Evolutionary conservation across 2,329 filamentous ascomycete species (phyloP).

Genomic region (Clonostachys chloroleuca): DNA sequence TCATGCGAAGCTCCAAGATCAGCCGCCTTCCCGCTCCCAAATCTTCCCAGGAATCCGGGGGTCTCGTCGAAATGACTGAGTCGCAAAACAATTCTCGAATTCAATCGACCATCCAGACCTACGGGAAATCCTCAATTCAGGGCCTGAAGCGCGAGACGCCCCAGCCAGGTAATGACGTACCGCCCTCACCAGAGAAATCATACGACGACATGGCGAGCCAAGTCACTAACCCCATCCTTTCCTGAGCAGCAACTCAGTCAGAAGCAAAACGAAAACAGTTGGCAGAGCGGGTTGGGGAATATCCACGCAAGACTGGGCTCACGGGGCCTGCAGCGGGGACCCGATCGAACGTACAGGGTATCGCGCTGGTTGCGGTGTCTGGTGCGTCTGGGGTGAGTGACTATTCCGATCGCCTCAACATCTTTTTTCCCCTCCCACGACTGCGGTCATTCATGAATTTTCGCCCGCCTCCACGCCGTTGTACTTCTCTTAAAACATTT

Average conservation of each 20-base stretch:
- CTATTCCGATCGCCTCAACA: neutral
- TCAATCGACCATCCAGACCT: constrained; percentile 32
- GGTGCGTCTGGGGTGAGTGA: neutral
- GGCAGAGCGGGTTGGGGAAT: constrained; percentile 49
- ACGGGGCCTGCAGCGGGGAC: constrained; percentile 25
- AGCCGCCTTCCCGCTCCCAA: constrained; percentile 10
- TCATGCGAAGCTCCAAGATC: constrained; percentile 19
- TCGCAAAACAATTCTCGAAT: constrained; percentile 56
- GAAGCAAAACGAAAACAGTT: constrained; percentile 59
- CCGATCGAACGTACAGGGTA: constrained; percentile 37
- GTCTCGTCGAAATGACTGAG: constrained; percentile 28
- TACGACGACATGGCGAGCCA: neutral
- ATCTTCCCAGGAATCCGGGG: neutral
- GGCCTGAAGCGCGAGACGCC: constrained; percentile 47
- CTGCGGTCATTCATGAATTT: too few relatives aligned
- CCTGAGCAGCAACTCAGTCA: constrained; percentile 40
- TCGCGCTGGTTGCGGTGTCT: constrained; percentile 25
- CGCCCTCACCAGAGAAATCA: neutral
- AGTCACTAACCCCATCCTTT: constrained; percentile 7
- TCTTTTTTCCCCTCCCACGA: too few relatives aligned
- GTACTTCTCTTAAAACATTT: too few relatives aligned
- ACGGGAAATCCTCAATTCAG: constrained; percentile 25
- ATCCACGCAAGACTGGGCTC: constrained; percentile 30
- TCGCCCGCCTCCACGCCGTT: too few relatives aligned
- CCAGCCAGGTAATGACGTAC: constrained; percentile 31